Conservation (phyloP, 768 basidiomycete genomes). For the Chalciporus sphaerocephalus region DNA sequence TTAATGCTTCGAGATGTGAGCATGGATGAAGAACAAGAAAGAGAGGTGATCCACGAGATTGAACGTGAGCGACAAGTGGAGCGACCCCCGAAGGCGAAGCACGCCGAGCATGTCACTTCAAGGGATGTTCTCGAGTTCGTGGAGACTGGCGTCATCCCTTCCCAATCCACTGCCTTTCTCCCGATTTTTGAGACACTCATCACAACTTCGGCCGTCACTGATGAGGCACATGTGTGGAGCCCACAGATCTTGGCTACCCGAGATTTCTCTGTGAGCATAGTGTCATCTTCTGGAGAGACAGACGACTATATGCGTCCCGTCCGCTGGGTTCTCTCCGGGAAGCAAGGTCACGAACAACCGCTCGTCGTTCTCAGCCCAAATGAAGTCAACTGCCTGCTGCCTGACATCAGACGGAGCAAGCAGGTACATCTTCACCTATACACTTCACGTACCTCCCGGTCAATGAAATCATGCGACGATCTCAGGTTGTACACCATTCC, state of each 20-base stretch:
- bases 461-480: constrained; percentile 37
- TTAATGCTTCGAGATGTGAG: constrained; percentile 11
- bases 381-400: constrained; percentile 38
- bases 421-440: constrained; percentile 41
- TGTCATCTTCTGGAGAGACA: background rate
- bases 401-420: constrained; percentile 31
- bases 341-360: background rate
- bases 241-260: constrained; percentile 9
- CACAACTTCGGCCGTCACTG: constrained; percentile 1
- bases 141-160: constrained; percentile 24
- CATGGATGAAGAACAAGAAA: constrained; percentile 48
- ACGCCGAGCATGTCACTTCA: constrained; percentile 19
- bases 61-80: constrained; percentile 40
- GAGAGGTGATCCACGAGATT: constrained; percentile 43
- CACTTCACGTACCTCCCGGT: constrained; percentile 33
- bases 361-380: constrained; percentile 41
- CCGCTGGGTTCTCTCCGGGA: constrained; percentile 24
- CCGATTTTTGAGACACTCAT: constrained; percentile 12
- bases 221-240: constrained; percentile 23
- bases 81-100: constrained; percentile 33
- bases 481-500: constrained; percentile 17
- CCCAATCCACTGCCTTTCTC: constrained; percentile 18
- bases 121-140: constrained; percentile 27
- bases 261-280: constrained; percentile 17
- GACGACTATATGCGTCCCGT: constrained; percentile 28